A percentile compares a stretch with the other conserved stretches of the same genome.
phyloP scores from a whole-genome alignment of 495 filamentous ascomycete genomes.

The Mytilinidion resinicola region DNA sequence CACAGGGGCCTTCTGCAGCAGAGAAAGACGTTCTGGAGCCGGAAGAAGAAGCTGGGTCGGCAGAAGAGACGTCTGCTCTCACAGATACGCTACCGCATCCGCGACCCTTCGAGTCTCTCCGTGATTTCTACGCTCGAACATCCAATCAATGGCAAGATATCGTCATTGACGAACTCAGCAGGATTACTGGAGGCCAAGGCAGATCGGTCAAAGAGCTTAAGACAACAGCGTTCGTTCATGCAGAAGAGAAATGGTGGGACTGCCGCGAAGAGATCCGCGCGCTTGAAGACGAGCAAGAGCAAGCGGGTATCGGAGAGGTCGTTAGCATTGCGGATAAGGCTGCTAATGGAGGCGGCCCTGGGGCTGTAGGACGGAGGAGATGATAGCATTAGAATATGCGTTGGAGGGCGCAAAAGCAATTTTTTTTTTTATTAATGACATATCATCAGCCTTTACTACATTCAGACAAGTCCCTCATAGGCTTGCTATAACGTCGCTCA shows the following conservation, averaged over 20 bases:
- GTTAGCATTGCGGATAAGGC: conserved; percentile 70
- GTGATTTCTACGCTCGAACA: conserved; percentile 87
- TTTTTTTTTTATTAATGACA: neutral
- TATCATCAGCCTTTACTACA: too few species aligned
- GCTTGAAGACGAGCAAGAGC: conserved; percentile 93
- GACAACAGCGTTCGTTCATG: conserved; percentile 76
- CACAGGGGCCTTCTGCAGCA: conserved; percentile 25
- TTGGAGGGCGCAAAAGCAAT: neutral
- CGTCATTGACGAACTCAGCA: conserved; percentile 60
- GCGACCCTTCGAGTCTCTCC: conserved; percentile 85
- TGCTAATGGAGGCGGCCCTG: conserved; percentile 6
- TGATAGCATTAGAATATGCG: neutral
- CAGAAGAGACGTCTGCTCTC: conserved; percentile 38
- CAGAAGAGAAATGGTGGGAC: conserved; percentile 98
- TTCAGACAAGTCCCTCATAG: neutral
- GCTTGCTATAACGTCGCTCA: conserved; percentile 56
- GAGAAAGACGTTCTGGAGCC: conserved; percentile 37
- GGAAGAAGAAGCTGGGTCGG: conserved; percentile 43
- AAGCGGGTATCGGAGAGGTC: conserved; percentile 90
- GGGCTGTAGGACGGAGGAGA: conserved; percentile 12
- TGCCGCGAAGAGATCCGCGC: conserved; percentile 88
- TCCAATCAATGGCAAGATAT: conserved; percentile 85
- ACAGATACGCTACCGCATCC: conserved; percentile 57
- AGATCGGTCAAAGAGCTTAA: conserved; percentile 82
- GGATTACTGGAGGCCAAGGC: conserved; percentile 52